These are phyloP conservation scores for Russula foetens DNA, from an alignment of 768 basidiomycete genomes.

Conservation along the genomic window DNA sequence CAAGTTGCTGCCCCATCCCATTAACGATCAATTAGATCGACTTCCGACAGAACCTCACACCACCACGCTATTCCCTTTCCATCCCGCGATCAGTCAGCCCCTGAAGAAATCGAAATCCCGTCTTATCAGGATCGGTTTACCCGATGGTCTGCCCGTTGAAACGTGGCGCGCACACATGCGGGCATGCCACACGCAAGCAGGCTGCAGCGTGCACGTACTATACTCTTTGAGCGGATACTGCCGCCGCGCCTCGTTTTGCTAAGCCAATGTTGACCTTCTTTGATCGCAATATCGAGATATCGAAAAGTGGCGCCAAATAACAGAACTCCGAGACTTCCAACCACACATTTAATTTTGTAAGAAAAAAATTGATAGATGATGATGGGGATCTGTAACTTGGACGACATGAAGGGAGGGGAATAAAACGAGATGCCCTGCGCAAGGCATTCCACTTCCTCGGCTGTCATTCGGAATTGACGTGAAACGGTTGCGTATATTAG, in stretches of 20 bases:
- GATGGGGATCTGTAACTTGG: neutral
- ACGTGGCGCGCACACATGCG: neutral
- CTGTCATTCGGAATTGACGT: too few species aligned
- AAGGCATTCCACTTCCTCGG: too few species aligned
- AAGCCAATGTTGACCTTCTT: neutral
- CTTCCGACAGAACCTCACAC: neutral
- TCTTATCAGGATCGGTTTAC: neutral
- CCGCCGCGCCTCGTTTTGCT: neutral
- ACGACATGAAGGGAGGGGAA: too few species aligned
- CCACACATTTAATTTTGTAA: neutral
- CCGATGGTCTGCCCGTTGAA: slow-evolving; percentile 6
- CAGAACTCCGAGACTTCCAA: neutral
- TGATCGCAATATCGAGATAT: neutral
- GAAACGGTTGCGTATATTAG: too few species aligned
- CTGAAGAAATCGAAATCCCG: neutral
- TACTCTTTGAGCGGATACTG: neutral
- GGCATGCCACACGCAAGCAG: neutral
- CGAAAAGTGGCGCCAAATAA: neutral
- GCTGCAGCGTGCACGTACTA: neutral
- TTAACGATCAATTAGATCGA: slow-evolving; percentile 4
- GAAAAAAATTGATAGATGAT: neutral
- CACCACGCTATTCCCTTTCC: neutral
- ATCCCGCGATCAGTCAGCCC: neutral
- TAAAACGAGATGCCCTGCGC: too few species aligned
- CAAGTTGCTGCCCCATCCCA: neutral